Evolutionary conservation across 495 filamentous ascomycete genomes (phyloP), one percentile per base, ranked within the genome.

Genomic region (Cryomyces minteri): DNA sequence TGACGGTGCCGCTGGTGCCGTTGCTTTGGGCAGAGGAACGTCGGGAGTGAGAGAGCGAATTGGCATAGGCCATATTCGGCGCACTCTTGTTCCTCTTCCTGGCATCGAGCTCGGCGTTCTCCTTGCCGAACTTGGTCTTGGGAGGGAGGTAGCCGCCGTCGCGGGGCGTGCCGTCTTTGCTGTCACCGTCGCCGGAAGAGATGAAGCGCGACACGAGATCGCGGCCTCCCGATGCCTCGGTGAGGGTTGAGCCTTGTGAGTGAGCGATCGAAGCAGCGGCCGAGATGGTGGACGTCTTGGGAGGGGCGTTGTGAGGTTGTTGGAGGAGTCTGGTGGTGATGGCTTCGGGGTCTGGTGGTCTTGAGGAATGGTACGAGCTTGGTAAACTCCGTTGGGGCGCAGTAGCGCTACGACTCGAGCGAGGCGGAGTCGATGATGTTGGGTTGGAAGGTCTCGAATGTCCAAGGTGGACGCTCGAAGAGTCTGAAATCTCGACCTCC

Each of bases 271-370:
- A 64, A 28, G 65, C 72, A 1, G 66, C 69, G 5, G 67, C 74
- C 10, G 66, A 71, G 48, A 76, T 64, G 44, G 66, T 51, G 31
- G 73, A 73, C 70, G 76, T 76, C 52, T 71, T 69, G 39, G 76
- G 76, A 10, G 72, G 67, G 18, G 70, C 69, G 48, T 71, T 67
- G 37, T 72, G 63, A 7, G 70, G 72, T 5, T 69, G 65, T 53
- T 76, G 69, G 4, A 80, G 64, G 14, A 80, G 59, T 41, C 74
- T 62, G 4, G 73, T 68, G 11, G 75, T 79, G 46, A 79, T 67
- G 36, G 56, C 54, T 37, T 62, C 60, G 10, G 60, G 57, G 32
- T 62, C 57, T 12, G 60, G 54, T 18, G 51, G 46, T 40, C 43
- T 39, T 37, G 49, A 46, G n/a, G 47, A 11, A 18, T 36, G 47